Base-by-base conservation (phyloP, 179 eudicot species). In the Heliamphora pulchella region DNA sequence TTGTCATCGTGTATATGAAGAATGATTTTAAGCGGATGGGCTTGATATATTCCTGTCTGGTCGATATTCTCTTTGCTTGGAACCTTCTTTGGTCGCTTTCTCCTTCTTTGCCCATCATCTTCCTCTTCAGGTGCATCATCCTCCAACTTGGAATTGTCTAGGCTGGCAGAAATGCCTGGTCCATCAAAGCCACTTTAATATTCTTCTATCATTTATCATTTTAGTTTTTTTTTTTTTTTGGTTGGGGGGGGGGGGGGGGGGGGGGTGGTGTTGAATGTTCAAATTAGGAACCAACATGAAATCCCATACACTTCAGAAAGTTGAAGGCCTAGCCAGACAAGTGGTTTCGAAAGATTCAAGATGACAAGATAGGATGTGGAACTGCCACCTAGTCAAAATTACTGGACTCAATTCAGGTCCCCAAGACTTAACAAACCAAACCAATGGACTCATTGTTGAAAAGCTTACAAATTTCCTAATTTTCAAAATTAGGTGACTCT, bases 91-190 rank as follows among this genome's bases (percentile, higher is more conserved):
- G 94, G 92, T 4, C 97, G 90, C 81, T 94, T 93, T 84, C 97
- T 88, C 87, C 96, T 90, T 82, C 97, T 89, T 82, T 94, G 97
- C 57, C 95, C 93, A 88, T 93, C 97, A 86, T 95, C 97, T 80
- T 93, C 98, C 63, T 93, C 97, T 83, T 93, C 97, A 78, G 89
- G 91, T 73, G 86, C 88, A 83, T 95, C 95, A 86, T 93, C 98
- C 67, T 93, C 97, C 83, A 89, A 61, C 86, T 85, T 91, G 17
- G 90, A 82, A 87, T 64, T 90, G 62, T 93, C 97, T 72, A 83
- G 86, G 67, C 79, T 84, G 78, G 88, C 59, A 83, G 88, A 83
- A 55, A 80, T 62, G 18, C 91, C 98, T 94, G 86, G 55, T 77
- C 55, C 84, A 75, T 9, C 50, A 65, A 74, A 78, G 80, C 62